A percentile compares a stretch with the other conserved stretches of the same genome.
Evolutionary conservation across 805 yeast species (phyloP).

Genomic region (Candida manassasensis): DNA sequence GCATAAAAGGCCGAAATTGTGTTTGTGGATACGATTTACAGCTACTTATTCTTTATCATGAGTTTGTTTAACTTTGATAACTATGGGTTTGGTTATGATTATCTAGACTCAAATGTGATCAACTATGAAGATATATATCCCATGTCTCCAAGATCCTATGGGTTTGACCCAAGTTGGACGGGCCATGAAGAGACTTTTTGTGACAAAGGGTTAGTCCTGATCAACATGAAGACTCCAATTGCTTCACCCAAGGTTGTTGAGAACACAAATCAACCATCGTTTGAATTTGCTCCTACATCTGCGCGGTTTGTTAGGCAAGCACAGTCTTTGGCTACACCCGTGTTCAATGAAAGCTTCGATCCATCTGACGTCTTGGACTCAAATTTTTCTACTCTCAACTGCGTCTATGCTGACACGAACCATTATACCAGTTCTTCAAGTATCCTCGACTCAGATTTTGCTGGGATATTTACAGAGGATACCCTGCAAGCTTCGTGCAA

Average conservation of each 20-base stretch:
- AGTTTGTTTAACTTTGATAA: constrained; percentile 1
- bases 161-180: background rate
- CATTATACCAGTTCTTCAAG: too few species aligned
- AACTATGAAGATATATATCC: background rate
- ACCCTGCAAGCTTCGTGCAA: too few species aligned
- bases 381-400: too few species aligned
- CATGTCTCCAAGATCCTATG: background rate
- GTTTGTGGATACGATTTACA: background rate
- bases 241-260: background rate
- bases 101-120: background rate
- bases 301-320: too few species aligned
- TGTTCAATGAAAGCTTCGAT: too few species aligned
- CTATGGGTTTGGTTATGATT: background rate
- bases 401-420: too few species aligned
- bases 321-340: too few species aligned
- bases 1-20: background rate
- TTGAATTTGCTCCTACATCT: too few species aligned
- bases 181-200: background rate
- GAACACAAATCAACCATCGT: too few species aligned
- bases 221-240: background rate
- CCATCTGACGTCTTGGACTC: too few species aligned
- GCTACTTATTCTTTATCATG: background rate
- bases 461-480: too few species aligned
- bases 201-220: background rate
- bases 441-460: too few species aligned